Base-by-base conservation (phyloP, 2,329 filamentous ascomycete species). In the Capronia americana region DNA sequence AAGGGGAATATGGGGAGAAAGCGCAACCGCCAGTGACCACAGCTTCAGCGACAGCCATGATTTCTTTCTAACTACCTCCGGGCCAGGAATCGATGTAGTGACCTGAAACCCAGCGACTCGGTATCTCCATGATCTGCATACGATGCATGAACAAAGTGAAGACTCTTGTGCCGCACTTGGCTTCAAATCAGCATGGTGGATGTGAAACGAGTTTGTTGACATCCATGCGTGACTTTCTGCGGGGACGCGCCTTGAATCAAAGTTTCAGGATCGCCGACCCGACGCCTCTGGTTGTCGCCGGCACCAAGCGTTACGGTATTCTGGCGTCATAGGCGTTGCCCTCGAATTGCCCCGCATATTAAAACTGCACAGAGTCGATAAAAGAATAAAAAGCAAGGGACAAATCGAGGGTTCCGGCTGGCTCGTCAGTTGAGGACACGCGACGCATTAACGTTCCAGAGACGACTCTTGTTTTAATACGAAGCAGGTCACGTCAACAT, bases 1-100 rank as follows among this genome's bases (percentile, higher is more conserved):
- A 63, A 60, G 66, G 63, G 38, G 64, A 57, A 57, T 24, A 55
- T 54, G 50, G 32, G 55, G 34, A 57, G 55, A 57, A 57, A 44
- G 34, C n/a, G n/a, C 55, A 57, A 57, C 54, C 14, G 24, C 28
- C 54, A 38, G 30, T 20, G 34, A 34, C 38, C 38, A n/a, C 4
- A 44, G 6, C 38, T 44, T 44, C 38, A 44, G n/a, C 6, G 14
- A 44, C 38, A 44, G 38, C 17, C 38, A 44, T 6, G 4, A 7
- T 44, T 44, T n/a, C 17, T n/a, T 44, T n/a, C 17, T n/a, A 8
- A n/a, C 17, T 44, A 44, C 38, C 17, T n/a, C 5, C 17, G 7
- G 4, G 5, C 38, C 38, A 44, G 17, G 38, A 44, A n/a, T 44
- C 17, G 8, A n/a, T n/a, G 17, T 17, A 44, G 20, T 7, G 38